Evolutionary conservation across 164 flowering plant species (phyloP).

Genomic region (Umbellularia californica): DNA sequence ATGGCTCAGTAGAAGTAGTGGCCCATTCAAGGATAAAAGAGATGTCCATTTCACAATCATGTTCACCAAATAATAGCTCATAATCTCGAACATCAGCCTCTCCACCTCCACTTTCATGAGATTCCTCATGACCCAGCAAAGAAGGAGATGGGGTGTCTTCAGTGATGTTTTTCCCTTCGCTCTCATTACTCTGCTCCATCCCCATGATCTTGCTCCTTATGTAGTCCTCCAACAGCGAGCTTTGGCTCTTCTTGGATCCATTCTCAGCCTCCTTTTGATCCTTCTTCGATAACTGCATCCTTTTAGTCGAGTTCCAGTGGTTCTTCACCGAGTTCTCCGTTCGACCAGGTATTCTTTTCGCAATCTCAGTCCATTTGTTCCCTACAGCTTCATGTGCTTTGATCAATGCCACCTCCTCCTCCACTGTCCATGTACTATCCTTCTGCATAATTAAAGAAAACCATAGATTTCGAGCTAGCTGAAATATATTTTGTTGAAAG

Average conservation of each 20-base stretch:
- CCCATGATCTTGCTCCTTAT: constrained; percentile 4
- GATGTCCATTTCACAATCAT: not conserved
- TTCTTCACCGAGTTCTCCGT: constrained; percentile 15
- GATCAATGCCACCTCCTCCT: constrained; percentile 10
- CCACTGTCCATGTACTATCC: constrained; percentile 11
- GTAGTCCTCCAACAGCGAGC: constrained; percentile 15
- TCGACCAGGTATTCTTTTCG: constrained; percentile 11
- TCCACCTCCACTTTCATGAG: not conserved
- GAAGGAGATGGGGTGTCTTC: not conserved
- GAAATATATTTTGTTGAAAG: not conserved
- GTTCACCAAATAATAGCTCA: not conserved
- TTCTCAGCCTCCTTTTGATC: not conserved
- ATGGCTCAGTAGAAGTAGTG: not conserved
- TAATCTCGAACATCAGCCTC: not conserved
- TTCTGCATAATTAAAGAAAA: constrained; percentile 6
- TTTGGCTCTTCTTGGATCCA: not conserved
- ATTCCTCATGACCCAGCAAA: not conserved
- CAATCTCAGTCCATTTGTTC: constrained; percentile 18
- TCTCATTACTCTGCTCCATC: not conserved
- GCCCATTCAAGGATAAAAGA: constrained; percentile 4
- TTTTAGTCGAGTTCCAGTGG: constrained; percentile 15
- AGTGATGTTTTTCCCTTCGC: not conserved
- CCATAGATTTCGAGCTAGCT: not conserved
- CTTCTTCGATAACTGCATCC: constrained; percentile 11
- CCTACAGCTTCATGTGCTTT: constrained; percentile 13